These are phyloP conservation scores for Bryopsis sp. DNA, from an alignment of 139 green algal species.

Conservation along the genomic window DNA sequence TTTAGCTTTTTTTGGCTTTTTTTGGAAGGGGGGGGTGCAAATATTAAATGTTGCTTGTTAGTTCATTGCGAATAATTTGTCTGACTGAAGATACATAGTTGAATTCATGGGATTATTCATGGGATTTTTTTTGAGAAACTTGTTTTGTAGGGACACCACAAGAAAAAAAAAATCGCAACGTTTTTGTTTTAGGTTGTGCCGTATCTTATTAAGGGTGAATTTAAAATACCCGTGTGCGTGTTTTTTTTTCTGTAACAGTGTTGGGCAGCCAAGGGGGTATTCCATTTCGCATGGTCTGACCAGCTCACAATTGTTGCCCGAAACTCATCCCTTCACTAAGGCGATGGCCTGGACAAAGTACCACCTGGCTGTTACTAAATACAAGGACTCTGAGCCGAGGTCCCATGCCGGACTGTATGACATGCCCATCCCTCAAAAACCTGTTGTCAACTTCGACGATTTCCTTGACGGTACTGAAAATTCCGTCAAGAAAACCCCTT, in stretches of 20 bases:
- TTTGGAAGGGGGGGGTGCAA: no score
- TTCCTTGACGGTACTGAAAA: conserved; percentile 5
- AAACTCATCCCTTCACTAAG: conserved; percentile 26
- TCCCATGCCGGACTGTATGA: conserved; percentile 19
- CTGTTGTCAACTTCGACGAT: conserved; percentile 2
- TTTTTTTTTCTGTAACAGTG: conserved; percentile 11
- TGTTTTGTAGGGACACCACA: no score
- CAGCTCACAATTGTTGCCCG: conserved; percentile 26
- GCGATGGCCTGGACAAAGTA: conserved; percentile 33
- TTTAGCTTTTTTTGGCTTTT: no score
- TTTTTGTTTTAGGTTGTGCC: no score
- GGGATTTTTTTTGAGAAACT: no score
- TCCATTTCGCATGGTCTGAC: conserved; percentile 26
- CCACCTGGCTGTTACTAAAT: conserved; percentile 28
- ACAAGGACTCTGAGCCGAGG: conserved; percentile 21
- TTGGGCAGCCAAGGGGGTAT: conserved; percentile 20
- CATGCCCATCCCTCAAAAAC: not conserved
- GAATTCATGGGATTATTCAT: no score
- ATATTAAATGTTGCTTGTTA: not conserved
- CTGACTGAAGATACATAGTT: no score
- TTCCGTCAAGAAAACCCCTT: no score
- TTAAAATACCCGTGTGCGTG: not conserved
- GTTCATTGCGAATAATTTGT: not conserved
- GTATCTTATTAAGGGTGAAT: no score
- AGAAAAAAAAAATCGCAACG: no score